Base-by-base conservation (phyloP, 495 filamentous ascomycete genomes). In the Beverwykella pulmonaria region DNA sequence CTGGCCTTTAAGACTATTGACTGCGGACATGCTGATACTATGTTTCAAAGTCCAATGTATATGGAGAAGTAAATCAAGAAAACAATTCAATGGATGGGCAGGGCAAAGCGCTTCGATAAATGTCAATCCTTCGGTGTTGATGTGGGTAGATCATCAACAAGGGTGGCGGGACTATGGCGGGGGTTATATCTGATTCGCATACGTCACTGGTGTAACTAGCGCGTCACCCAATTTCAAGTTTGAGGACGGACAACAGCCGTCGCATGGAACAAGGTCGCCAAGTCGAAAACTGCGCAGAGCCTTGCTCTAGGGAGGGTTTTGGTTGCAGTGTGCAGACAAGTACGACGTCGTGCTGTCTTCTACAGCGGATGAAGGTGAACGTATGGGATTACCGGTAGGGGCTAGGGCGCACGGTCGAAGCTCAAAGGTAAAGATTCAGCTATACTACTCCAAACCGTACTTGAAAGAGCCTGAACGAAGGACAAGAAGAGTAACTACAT, bases 1-100 rank as follows among this genome's bases (percentile, higher is more conserved):
- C 59, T 71, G 69, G 48, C 67, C 53, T 32, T 68, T 71, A 19
- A 71, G 44, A n/a, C 67, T 46, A 25, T 71, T 64, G 22, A 68
- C 30, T 7, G 54, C 63, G 15, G 69, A 71, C 69, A 71, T 71
- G 1, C 23, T 68, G 29, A 23, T 54, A 44, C 27, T 12, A 25
- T 26, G 1, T 34, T 48, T 7, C 12, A 47, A 22, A 12, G 39
- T 53, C 48, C 6, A 34, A 12, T 6, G 32, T 12, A 6, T 12
- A 12, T 34, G 6, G 32, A 5, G 12, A 34, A 34, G 32, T 34
- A 34, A 34, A 34, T n/a, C n/a, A 34, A 34, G 32, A 34, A 12
- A 34, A 12, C 32, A 12, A 5, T 12, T 34, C 32, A 34, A 34
- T n/a, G n/a, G n/a, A n/a, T n/a, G n/a, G 12, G 5, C 32, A 34